phyloP scores from a whole-genome alignment of 306 rosid genomes.

The Sicyos baderoa region DNA sequence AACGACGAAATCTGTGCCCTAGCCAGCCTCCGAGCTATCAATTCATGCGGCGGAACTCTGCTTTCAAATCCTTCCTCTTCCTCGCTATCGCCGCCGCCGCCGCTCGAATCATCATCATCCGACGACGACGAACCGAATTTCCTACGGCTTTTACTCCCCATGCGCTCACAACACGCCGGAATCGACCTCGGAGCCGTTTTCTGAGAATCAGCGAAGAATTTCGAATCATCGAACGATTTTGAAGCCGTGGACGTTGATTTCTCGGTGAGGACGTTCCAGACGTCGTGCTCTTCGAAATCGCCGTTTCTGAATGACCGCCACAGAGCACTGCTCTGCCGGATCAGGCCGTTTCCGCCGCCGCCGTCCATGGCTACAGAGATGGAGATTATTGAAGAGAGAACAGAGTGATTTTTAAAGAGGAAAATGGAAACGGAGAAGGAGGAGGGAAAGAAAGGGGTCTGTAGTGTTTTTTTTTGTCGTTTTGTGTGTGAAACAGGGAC shows the following conservation, averaged over 20 bases:
- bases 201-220: conserved; percentile 28
- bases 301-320: conserved; percentile 84
- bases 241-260: conserved; percentile 18
- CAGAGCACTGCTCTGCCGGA: conserved; percentile 48
- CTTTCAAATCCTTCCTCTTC: conserved; percentile 11
- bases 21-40: conserved; percentile 69
- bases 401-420: neutral
- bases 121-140: neutral
- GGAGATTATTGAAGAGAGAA: neutral
- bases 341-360: conserved; percentile 29
- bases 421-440: neutral
- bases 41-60: conserved; percentile 73
- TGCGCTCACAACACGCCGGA: conserved; percentile 51
- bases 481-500: neutral
- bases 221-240: conserved; percentile 13
- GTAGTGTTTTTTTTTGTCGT: neutral
- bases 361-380: conserved; percentile 15
- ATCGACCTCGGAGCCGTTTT: conserved; percentile 67
- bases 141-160: conserved; percentile 23
- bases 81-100: conserved; percentile 6
- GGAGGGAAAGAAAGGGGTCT: neutral
- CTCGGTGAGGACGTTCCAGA: conserved; percentile 58
- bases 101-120: neutral
- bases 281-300: conserved; percentile 77
- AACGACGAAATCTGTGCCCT: conserved; percentile 74